These are phyloP conservation scores for Tuber aestivum DNA, from an alignment of 495 filamentous ascomycete genomes.

Conservation along the genomic window DNA sequence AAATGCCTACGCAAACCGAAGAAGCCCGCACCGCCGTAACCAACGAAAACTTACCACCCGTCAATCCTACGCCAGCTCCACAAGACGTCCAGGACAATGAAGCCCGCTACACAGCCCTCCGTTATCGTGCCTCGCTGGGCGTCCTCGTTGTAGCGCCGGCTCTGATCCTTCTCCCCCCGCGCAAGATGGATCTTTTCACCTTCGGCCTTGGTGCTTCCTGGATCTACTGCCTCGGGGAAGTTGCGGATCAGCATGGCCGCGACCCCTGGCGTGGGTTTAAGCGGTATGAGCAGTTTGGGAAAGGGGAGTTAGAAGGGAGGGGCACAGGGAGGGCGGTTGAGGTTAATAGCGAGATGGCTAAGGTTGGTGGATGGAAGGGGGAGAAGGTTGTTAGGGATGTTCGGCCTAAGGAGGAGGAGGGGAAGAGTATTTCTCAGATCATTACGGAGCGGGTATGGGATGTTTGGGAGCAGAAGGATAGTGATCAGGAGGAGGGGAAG, in stretches of 20 bases:
- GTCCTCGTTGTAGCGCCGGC: conserved; percentile 64
- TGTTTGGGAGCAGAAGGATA: conserved; percentile 54
- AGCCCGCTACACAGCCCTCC: conserved; percentile 50
- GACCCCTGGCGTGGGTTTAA: conserved; percentile 45
- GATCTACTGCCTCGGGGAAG: conserved; percentile 59
- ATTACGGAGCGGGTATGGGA: conserved; percentile 82
- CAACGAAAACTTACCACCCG: not conserved
- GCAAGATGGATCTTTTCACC: conserved; percentile 66
- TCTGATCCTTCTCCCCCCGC: conserved; percentile 68
- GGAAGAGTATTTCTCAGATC: conserved; percentile 72
- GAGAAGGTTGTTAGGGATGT: conserved; percentile 63
- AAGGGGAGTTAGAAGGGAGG: conserved; percentile 21
- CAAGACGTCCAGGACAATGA: conserved; percentile 24
- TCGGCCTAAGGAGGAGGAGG: conserved; percentile 64
- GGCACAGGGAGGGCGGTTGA: conserved; percentile 25
- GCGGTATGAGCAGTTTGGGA: conserved; percentile 45
- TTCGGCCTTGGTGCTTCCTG: conserved; percentile 57
- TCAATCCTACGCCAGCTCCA: conserved; percentile 3
- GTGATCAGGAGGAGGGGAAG: conserved; percentile 36
- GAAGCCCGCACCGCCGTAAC: not conserved
- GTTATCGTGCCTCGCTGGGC: conserved; percentile 56
- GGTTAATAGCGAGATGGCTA: conserved; percentile 1
- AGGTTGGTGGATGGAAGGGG: conserved; percentile 45
- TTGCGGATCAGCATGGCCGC: conserved; percentile 51
- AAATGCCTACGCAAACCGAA: conserved; percentile 9